Percentiles rank a stretch among this genome's conserved stretches.
These are phyloP conservation scores for Helminthosporium solani DNA, from an alignment of 2,329 filamentous ascomycete species.

Conservation along the genomic window DNA sequence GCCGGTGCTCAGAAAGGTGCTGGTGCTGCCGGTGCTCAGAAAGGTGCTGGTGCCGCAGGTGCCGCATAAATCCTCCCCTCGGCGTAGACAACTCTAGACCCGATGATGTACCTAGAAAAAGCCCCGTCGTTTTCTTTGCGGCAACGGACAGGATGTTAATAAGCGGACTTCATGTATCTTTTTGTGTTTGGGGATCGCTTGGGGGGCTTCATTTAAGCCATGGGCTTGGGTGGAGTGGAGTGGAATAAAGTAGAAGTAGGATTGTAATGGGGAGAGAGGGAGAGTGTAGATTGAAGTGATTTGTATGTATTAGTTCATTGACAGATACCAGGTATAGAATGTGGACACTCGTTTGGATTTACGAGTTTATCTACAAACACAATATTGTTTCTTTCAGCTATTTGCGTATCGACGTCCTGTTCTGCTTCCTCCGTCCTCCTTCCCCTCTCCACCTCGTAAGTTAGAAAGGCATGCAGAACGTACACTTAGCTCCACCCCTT, in stretches of 20 bases:
- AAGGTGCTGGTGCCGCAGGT: background rate
- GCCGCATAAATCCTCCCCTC: background rate
- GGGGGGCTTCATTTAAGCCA: background rate
- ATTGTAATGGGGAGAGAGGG: too few relatives aligned
- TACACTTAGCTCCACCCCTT: too few relatives aligned
- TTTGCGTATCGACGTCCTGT: background rate
- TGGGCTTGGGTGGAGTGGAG: too few relatives aligned
- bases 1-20: background rate
- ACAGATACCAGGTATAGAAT: background rate
- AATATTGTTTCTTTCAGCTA: background rate
- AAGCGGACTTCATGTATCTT: background rate
- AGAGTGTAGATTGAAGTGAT: too few relatives aligned
- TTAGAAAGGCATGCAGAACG: too few relatives aligned
- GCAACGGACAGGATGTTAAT: background rate
- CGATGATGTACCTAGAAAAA: background rate
- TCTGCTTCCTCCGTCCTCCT: too few relatives aligned
- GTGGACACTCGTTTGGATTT: background rate
- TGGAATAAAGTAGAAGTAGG: too few relatives aligned
- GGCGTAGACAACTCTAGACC: background rate
- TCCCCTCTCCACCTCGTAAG: too few relatives aligned
- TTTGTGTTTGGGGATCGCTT: background rate
- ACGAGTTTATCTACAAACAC: background rate
- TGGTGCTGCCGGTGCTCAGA: background rate
- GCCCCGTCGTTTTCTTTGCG: background rate
- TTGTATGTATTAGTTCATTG: background rate